Conservation (phyloP, 2,329 filamentous ascomycete species). For the Penicillium sp. region DNA sequence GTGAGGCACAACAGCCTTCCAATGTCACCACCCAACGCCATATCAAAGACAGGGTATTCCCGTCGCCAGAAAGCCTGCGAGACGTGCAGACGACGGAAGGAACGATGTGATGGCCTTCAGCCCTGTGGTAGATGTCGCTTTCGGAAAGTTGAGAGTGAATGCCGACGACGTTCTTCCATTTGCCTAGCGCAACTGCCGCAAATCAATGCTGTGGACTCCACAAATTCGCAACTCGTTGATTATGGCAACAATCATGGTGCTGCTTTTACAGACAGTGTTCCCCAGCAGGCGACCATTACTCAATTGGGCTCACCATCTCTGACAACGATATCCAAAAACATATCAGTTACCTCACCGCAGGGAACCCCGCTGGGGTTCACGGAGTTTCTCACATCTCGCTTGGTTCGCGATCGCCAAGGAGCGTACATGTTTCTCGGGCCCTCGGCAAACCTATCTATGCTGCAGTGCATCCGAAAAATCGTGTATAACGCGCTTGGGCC, state of each 20-base stretch:
- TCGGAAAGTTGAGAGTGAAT: not conserved
- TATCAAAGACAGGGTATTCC: not conserved
- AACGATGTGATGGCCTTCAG: not conserved
- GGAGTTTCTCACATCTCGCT: not conserved
- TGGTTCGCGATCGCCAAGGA: not conserved
- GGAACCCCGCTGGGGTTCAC: not conserved
- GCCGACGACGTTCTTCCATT: not conserved
- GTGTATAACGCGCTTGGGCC: not conserved
- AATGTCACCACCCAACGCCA: not conserved
- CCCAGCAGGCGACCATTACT: not conserved
- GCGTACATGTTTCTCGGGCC: not conserved
- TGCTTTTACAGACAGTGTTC: not conserved
- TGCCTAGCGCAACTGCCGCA: not conserved
- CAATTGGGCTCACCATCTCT: not conserved
- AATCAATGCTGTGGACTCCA: not conserved
- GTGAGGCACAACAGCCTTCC: not conserved
- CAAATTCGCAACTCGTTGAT: not conserved
- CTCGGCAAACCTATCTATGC: not conserved
- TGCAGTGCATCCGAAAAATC: not conserved
- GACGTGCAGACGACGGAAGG: not conserved
- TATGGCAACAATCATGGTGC: not conserved
- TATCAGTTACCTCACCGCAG: not conserved
- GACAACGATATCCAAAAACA: not conserved
- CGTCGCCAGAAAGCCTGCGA: not conserved
- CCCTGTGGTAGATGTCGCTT: not conserved